Evolutionary conservation across 495 filamentous ascomycete species (phyloP).

Genomic region (Neurospora tetrasperma): DNA sequence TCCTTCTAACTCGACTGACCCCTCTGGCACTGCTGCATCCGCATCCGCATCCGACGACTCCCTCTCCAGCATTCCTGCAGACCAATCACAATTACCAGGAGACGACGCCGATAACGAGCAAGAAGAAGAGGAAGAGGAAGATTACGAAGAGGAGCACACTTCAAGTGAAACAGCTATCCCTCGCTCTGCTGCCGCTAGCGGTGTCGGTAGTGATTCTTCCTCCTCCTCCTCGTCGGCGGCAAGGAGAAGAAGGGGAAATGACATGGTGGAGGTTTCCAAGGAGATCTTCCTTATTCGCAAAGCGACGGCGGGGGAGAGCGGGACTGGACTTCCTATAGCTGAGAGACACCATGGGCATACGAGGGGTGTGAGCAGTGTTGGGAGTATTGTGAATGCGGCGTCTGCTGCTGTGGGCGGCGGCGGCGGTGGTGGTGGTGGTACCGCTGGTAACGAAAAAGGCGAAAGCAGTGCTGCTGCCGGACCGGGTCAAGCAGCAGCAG

Average conservation of each 20-base stretch:
- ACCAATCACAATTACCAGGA: background rate
- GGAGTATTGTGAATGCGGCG: background rate
- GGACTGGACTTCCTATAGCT: background rate
- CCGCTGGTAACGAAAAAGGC: too few species aligned
- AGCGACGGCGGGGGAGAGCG: slow-evolving; percentile 24
- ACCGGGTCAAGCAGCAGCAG: too few species aligned
- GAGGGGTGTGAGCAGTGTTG: background rate
- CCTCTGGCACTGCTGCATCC: background rate
- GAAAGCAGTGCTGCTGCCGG: too few species aligned
- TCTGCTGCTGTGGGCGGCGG: background rate
- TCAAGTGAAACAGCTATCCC: background rate
- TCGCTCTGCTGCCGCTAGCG: too few species aligned
- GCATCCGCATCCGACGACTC: background rate
- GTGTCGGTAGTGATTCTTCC: too few species aligned
- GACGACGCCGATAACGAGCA: background rate
- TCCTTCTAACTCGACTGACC: background rate
- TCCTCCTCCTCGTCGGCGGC: too few species aligned
- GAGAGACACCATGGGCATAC: background rate
- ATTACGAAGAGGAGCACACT: background rate
- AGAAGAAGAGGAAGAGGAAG: background rate
- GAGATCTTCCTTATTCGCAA: slow-evolving; percentile 74
- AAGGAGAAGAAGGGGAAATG: background rate
- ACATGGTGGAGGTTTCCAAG: slow-evolving; percentile 27
- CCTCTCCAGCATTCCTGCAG: background rate
- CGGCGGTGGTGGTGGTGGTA: background rate